Base-by-base conservation (phyloP, 2,329 filamentous ascomycete genomes). In the Tolypocladium tropicale region DNA sequence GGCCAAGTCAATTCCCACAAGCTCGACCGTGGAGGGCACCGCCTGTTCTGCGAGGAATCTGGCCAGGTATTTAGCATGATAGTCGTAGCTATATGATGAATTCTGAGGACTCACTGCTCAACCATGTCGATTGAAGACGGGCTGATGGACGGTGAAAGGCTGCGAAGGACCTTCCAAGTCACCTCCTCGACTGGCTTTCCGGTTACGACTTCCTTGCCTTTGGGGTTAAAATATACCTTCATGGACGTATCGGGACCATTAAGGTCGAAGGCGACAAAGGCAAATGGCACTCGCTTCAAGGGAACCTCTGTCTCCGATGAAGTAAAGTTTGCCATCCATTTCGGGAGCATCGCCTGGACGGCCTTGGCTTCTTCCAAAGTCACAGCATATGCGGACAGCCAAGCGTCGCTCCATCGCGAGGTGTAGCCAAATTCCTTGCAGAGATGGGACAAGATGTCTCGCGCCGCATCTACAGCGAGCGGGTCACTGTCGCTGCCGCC, bases 221-320 rank as follows among this genome's bases (percentile, higher is more conserved):
- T 58, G 21, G 52, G 54, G 28, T 56, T 60, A 12, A 55, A 53
- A 23, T 60, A 60, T 0, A 53, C 41, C 50, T 60, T 60, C 52
- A 56, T 50, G 6, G 51, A 32, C 7, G 55, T 41, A n/a, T 48
- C 32, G 32, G 53, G 23, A 10, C 59, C 59, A 21, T 53, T 56
- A 23, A 60, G 25, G 43, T 60, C 59, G 25, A 59, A 59, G 2
- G 54, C 59, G 5, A 54, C 36, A 28, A 59, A 39, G 16, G 32
- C 34, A 41, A 60, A 59, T 10, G 55, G 59, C 25, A 60, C 39
- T 21, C 56, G 53, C 23, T 57, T 57, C 23, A 55, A 28, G 2
- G 49, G 28, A 6, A 54, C 21, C 12, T 52, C 36, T 16, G 37
- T 48, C 16, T 41, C 54, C 21, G 25, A 53, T n/a, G 39, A 53